Base-by-base conservation (phyloP, 495 filamentous ascomycete species). In the Hypoxylon lenormandii region DNA sequence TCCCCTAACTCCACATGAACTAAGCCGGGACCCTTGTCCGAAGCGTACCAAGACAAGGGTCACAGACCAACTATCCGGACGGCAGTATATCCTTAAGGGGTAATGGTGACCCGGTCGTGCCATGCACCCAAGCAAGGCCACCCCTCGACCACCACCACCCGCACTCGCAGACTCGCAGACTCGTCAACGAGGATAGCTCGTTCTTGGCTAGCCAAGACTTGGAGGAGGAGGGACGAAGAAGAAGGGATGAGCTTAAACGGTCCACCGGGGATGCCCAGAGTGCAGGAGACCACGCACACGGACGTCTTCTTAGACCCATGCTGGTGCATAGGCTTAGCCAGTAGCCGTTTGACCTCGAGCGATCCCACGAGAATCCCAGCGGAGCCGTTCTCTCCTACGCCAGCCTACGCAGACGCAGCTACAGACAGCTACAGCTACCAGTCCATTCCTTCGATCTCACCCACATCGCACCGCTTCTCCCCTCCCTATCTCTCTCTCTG, bases 31-130 rank as follows among this genome's bases (percentile, higher is more conserved):
- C 64, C 70, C 74, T 70, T 72, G 74, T 64, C 64, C 63, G 59
- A 75, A 75, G 63, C 62, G 69, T 71, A 73, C 70, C 71, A 73
- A 72, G 69, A 65, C 74, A 74, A 53, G 75, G 72, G 75, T 73
- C 74, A 70, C 67, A 54, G 62, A 70, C 73, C 73, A 71, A 64
- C 64, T 70, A 74, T 72, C 66, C 73, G 70, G 61, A 66, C 73
- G 70, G 75, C 53, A 71, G 54, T 65, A 67, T 70, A 26, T 3
- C 73, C 68, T 50, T 58, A 77, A 77, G 69, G 66, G 71, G 73
- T 23, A 76, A 75, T 66, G 56, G 66, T 74, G 66, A 49, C 50
- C 72, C 72, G 70, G 64, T 48, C 59, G 60, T 63, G 67, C 72
- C 64, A 72, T 74, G 64, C 74, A 71, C 64, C 64, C 60, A 71